phyloP scores from a whole-genome alignment of 228 moss, liverwort and hornwort species.

The Sphagnum magellanicum region DNA sequence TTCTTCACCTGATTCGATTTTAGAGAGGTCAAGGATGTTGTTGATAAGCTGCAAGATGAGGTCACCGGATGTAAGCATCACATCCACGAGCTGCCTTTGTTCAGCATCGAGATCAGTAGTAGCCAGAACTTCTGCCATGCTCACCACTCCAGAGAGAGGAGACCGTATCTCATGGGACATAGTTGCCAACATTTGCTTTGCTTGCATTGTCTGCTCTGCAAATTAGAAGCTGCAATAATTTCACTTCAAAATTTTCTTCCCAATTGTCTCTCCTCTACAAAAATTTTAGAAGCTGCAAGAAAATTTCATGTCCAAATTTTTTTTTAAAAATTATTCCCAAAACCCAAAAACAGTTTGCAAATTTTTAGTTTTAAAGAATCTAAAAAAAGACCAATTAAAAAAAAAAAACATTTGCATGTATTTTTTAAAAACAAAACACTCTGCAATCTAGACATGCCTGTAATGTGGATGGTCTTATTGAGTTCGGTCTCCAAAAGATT shows the following conservation, averaged over 20 bases:
- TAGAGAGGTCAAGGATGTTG: conserved; percentile 85
- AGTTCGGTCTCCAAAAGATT: conserved; percentile 81
- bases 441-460: conserved; percentile 28
- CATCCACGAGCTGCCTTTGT: conserved; percentile 77
- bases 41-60: conserved; percentile 81
- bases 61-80: conserved; percentile 85
- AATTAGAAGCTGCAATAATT: neutral
- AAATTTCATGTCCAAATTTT: no score
- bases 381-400: no score
- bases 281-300: no score
- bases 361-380: no score
- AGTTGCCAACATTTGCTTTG: conserved; percentile 86
- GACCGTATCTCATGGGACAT: conserved; percentile 96
- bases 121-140: conserved; percentile 76
- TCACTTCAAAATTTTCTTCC: no score
- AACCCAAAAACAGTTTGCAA: no score
- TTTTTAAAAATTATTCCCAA: no score
- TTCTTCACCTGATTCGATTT: conserved; percentile 65
- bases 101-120: conserved; percentile 71
- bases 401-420: no score
- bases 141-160: conserved; percentile 76
- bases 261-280: no score
- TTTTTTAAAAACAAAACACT: no score
- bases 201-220: conserved; percentile 81
- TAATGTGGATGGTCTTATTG: conserved; percentile 70